phyloP scores from a whole-genome alignment of 306 rosid species.

The Leucaena leucocephala region DNA sequence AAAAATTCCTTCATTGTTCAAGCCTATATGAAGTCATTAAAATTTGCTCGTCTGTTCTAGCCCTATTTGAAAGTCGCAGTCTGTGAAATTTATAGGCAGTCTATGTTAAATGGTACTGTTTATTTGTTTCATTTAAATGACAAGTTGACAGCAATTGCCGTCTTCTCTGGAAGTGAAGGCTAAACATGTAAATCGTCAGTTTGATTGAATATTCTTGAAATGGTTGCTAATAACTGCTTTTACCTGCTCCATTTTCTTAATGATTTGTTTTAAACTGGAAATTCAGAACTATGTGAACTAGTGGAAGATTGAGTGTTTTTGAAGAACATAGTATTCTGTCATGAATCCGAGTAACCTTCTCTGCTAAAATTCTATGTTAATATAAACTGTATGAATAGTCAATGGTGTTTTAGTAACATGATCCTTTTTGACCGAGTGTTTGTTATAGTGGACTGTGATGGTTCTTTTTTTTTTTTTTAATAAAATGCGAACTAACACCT shows the following conservation, averaged over 20 bases:
- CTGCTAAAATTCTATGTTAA: conserved; percentile 24
- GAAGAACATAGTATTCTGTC: conserved; percentile 19
- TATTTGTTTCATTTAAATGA: conserved; percentile 14
- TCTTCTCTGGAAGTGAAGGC: conserved; percentile 11
- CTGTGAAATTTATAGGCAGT: not conserved
- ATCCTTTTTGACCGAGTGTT: not conserved
- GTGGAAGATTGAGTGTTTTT: conserved; percentile 11
- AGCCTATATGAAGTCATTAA: conserved; percentile 9
- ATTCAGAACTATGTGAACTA: conserved; percentile 1
- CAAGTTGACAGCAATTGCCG: not conserved
- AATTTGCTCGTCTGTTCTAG: conserved; percentile 25
- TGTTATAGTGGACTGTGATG: conserved; percentile 12
- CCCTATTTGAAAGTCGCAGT: conserved; percentile 4
- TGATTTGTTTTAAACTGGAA: conserved; percentile 17
- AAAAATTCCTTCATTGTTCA: conserved; percentile 25
- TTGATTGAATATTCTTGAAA: conserved; percentile 32
- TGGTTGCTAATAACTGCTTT: conserved; percentile 1
- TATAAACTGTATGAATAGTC: conserved; percentile 5
- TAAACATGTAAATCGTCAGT: conserved; percentile 4
- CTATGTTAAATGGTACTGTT: not conserved
- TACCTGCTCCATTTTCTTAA: conserved; percentile 9
- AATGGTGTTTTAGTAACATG: not conserved
- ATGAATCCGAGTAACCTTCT: conserved; percentile 14
- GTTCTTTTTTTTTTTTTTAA: not conserved
- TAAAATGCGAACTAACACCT: conserved; percentile 9